Percentiles rank a stretch among this genome's conserved stretches.
Evolutionary conservation across 192 early-diverging fungal species (phyloP).

Genomic region (Coemansia guatemalensis): DNA sequence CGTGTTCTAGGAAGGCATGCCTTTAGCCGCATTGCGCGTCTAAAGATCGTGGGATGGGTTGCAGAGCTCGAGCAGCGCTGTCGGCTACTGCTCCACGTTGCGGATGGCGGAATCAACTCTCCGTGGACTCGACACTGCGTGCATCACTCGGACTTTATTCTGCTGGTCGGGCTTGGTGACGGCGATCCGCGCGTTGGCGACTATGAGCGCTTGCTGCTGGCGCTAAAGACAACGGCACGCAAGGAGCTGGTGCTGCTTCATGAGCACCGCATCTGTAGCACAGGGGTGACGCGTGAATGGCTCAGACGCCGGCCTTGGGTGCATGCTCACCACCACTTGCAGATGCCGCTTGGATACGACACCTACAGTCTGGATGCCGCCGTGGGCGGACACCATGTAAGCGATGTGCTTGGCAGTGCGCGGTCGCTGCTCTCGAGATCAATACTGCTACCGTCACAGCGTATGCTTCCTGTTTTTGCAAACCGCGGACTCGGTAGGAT

Average conservation of each 20-base stretch:
- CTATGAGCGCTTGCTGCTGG: slow-evolving; percentile 86
- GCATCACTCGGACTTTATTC: slow-evolving; percentile 93
- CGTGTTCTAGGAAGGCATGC: slow-evolving; percentile 85
- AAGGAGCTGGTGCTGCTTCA: slow-evolving; percentile 96
- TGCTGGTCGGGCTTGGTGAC: slow-evolving; percentile 91
- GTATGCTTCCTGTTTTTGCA: slow-evolving; percentile 18
- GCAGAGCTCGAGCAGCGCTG: slow-evolving; percentile 90
- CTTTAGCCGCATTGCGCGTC: slow-evolving; percentile 85
- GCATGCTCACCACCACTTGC: slow-evolving; percentile 96
- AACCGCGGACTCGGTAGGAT: slow-evolving; percentile 57
- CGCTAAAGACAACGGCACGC: slow-evolving; percentile 95
- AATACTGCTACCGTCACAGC: slow-evolving; percentile 27
- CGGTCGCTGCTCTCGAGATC: slow-evolving; percentile 19
- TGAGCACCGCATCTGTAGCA: slow-evolving; percentile 66
- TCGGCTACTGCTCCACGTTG: slow-evolving; percentile 90
- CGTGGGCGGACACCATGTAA: neutral
- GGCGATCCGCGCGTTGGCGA: slow-evolving; percentile 87
- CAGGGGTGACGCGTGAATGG: slow-evolving; percentile 89
- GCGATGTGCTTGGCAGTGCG: slow-evolving; percentile 12
- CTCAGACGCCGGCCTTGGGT: slow-evolving; percentile 91
- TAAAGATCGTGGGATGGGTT: slow-evolving; percentile 92
- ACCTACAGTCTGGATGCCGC: slow-evolving; percentile 3
- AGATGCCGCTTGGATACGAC: slow-evolving; percentile 60
- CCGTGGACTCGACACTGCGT: slow-evolving; percentile 97
- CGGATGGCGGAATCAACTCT: slow-evolving; percentile 85